Percentiles rank a stretch among this genome's conserved stretches.
These are phyloP conservation scores for Cenchrus fungigraminus DNA, from an alignment of 176 grass and related monocot species.

Conservation along the genomic window DNA sequence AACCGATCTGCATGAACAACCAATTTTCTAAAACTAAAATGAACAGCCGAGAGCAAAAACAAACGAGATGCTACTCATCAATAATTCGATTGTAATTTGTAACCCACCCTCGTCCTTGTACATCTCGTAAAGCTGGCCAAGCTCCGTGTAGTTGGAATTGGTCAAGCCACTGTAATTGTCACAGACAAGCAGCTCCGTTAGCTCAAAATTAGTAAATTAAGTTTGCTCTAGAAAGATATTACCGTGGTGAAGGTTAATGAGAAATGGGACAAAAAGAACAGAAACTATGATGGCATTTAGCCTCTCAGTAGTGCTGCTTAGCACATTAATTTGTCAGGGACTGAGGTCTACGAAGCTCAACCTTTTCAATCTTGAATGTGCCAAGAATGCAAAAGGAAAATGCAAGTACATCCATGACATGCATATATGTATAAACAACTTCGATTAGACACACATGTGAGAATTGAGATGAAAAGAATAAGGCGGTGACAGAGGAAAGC, in stretches of 20 bases:
- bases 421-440: neutral
- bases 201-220: neutral
- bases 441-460: no score
- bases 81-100: neutral
- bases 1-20: neutral
- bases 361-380: neutral
- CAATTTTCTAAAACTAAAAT: no score
- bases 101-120: constrained; percentile 69
- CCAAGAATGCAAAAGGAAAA: neutral
- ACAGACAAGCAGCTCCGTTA: constrained; percentile 16
- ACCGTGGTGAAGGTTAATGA: neutral
- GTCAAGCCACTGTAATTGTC: constrained; percentile 59
- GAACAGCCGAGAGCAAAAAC: neutral
- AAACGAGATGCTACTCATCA: neutral
- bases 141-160: constrained; percentile 79
- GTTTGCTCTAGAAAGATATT: neutral
- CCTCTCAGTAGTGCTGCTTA: neutral
- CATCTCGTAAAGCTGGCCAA: constrained; percentile 68
- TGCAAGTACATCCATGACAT: neutral
- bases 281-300: no score
- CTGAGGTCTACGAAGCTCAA: neutral
- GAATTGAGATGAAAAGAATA: neutral
- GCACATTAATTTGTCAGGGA: neutral
- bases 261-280: no score
- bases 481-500: neutral